Percentiles rank a stretch among this genome's conserved stretches.
Evolutionary conservation across 78 protist species (phyloP).

Genomic region (Dictyostelium discoideum): dicty_2.7 NC_007089.4:3412501-3413000

Average conservation of each 20-base stretch:
- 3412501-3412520: background rate
- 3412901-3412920: background rate
- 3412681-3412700: background rate
- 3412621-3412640: background rate
- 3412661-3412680: background rate
- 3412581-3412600: background rate
- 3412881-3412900: background rate
- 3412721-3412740: too few species aligned
- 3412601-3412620: background rate
- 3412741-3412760: background rate
- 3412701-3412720: background rate
- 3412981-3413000: background rate
- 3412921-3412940: background rate
- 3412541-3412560: background rate
- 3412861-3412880: slow-evolving; percentile 3
- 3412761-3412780: background rate
- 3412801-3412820: background rate
- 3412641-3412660: background rate
- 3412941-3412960: background rate
- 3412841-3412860: background rate
- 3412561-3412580: background rate
- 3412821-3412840: background rate
- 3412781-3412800: background rate
- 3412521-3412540: background rate
- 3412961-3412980: background rate